Base-by-base conservation (phyloP, 768 basidiomycete species). In the Sporobolomyces roseus region DNA sequence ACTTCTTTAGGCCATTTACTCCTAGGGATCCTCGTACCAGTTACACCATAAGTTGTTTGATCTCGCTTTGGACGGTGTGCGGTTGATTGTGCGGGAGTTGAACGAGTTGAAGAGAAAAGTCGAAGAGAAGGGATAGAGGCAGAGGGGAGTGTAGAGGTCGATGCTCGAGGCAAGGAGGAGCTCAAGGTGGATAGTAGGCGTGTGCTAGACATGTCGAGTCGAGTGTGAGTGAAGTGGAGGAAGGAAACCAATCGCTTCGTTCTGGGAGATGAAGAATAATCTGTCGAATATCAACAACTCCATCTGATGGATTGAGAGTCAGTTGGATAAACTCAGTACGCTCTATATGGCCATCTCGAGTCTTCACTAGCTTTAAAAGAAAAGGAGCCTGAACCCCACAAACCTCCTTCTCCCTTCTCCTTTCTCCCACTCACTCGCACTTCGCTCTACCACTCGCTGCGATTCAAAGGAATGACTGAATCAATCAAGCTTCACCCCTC, bases 31-130 rank as follows among this genome's bases (percentile, higher is more conserved):
- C 48, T 9, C 3, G 45, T 23, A 13, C 38, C 48, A 1, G 63
- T 59, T 35, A 73, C 52, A 5, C 75, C 75, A 65, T 76, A 76
- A 9, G 35, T 32, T 21, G 75, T 76, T 8, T 54, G 32, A 36
- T 71, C 64, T 23, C 75, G 71, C 35, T 76, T 76, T 1, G 75
- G 75, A 29, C 69, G 66, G 52, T 55, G 8, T 10, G 63, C 59
- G 50, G 74, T 63, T 5, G 69, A 51, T 33, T 48, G 53, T 19
- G 49, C 49, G 33, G 27, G 33, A 8, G 61, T 2, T 43, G 50
- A 4, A 12, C 49, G 17, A 27, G 41, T 2, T 43, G 49, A 49
- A 9, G 61, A 52, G 29, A 68, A 68, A 48, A 25, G n/a, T 19
- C 50, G 55, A 27, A 32, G 7, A 19, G 25, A 4, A 4, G 54